A percentile compares a stretch with the other conserved stretches of the same genome.
These are phyloP conservation scores for Stagonosporopsis vannaccii DNA, from an alignment of 2,329 filamentous ascomycete genomes.

Conservation along the genomic window DNA sequence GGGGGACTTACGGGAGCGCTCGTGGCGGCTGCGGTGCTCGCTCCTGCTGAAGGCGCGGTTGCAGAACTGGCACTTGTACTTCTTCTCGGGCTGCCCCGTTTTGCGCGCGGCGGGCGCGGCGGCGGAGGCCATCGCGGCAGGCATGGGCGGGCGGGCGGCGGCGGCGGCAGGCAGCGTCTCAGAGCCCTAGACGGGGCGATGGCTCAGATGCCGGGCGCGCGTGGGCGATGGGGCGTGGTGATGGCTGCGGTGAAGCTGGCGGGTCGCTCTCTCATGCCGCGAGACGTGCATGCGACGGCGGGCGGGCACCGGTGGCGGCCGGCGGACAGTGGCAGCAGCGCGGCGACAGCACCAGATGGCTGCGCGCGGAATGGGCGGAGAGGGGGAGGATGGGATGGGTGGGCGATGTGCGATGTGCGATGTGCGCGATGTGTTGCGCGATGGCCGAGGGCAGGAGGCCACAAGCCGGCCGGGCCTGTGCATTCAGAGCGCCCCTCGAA, in stretches of 20 bases:
- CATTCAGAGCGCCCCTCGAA: constrained; percentile 5
- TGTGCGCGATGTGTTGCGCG: constrained; percentile 24
- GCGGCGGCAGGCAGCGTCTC: constrained; percentile 7
- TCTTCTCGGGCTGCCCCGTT: constrained; percentile 82
- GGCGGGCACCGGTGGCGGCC: constrained; percentile 35
- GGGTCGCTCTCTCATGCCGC: constrained; percentile 43
- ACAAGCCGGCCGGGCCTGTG: constrained; percentile 3
- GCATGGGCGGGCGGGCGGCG: constrained; percentile 59
- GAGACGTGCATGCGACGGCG: constrained; percentile 30
- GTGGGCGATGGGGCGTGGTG: constrained; percentile 48
- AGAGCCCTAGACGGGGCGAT: constrained; percentile 19
- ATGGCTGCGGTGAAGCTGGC: constrained; percentile 34
- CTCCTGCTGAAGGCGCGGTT: constrained; percentile 96
- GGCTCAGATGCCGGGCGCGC: constrained; percentile 44
- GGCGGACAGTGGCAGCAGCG: constrained; percentile 18
- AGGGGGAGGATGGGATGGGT: constrained; percentile 32
- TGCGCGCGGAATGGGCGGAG: constrained; percentile 36
- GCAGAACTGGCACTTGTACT: constrained; percentile 99
- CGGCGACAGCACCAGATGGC: constrained; percentile 21
- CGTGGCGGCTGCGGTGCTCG: constrained; percentile 95
- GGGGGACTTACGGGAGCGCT: constrained; percentile 88
- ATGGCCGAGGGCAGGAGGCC: constrained; percentile 20
- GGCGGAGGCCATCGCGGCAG: constrained; percentile 71
- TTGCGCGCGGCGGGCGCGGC: constrained; percentile 77
- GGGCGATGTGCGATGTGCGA: constrained; percentile 18